Evolutionary conservation across 495 filamentous ascomycete genomes (phyloP), one percentile per base, ranked within the genome.

Genomic region (Lasiosphaeris hirsuta): DNA sequence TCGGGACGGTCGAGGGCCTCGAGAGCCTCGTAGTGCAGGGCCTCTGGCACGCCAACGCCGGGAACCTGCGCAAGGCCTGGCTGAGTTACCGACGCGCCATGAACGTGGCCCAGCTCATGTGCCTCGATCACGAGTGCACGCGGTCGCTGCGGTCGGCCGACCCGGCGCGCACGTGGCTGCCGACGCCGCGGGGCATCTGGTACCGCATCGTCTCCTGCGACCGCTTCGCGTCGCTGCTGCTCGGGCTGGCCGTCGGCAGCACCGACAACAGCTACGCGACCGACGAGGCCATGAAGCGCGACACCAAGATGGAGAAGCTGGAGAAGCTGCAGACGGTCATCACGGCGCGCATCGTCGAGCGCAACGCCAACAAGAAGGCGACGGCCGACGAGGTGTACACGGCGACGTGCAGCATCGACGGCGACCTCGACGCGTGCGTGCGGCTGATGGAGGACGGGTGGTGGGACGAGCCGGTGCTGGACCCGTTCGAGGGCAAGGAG

Each of bases 51-150:
- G 52, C 63, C 18, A 78, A 76, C 51, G 71, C 64, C 10, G 78
- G 78, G 0, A 78, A 75, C 45, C 67, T 75, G 10, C 72, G 76
- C 7, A 76, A 77, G 43, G 63, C 75, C 6, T 80, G 75, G 78
- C 63, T 79, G 33, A 64, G 61, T 39, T 66, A 71, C 33, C 71
- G 78, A 5, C 63, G 74, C 13, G 73, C 73, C n/a, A 23, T 77
- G 38, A 68, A 68, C 38, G 63, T 78, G 7, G 69, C 65, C 13
- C 75, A 77, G 63, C 69, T 80, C 33, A 76, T 80, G 71, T 74
- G 76, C 1, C 60, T 75, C 33, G 68, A 78, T 52, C 63, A 52
- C 6, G 60, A 62, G 35, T 55, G 49, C 15, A 50, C 64, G 30
- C 69, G 61, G 15, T 60, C 66, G 3, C 56, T 75, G 1, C 65